Conservation (phyloP, 371 early-diverging fungal genomes). For the Mortierella sp. region DNA sequence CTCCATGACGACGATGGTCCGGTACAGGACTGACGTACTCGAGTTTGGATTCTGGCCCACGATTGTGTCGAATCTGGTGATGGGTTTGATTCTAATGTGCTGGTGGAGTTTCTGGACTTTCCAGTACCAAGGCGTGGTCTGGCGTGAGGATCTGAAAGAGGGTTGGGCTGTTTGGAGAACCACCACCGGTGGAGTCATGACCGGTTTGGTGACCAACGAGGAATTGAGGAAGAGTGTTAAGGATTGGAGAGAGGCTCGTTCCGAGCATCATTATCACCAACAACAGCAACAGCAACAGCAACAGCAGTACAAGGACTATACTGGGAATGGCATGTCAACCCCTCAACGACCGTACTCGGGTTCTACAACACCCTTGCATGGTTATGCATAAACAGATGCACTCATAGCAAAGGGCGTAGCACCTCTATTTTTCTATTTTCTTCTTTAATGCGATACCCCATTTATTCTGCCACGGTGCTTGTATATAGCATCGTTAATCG, state of each 20-base stretch:
- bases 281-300: constrained; percentile 20
- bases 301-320: neutral
- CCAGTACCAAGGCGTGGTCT: constrained; percentile 72
- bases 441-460: constrained; percentile 1
- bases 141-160: constrained; percentile 70
- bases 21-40: constrained; percentile 59
- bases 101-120: constrained; percentile 80
- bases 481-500: no score
- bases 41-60: constrained; percentile 53
- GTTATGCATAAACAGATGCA: neutral
- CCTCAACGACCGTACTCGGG: constrained; percentile 10
- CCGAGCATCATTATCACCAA: constrained; percentile 12
- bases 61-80: constrained; percentile 60
- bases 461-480: no score
- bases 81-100: constrained; percentile 66
- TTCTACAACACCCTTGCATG: constrained; percentile 10
- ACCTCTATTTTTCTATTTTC: no score
- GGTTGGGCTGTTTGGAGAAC: constrained; percentile 71
- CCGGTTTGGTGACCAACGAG: constrained; percentile 46
- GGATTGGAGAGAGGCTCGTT: constrained; percentile 33
- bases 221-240: constrained; percentile 48
- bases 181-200: constrained; percentile 47
- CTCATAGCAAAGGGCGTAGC: no score
- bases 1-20: constrained; percentile 24
- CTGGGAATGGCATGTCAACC: neutral